phyloP scores from a whole-genome alignment of 306 rosid genomes.

The Sicyos edulis region DNA sequence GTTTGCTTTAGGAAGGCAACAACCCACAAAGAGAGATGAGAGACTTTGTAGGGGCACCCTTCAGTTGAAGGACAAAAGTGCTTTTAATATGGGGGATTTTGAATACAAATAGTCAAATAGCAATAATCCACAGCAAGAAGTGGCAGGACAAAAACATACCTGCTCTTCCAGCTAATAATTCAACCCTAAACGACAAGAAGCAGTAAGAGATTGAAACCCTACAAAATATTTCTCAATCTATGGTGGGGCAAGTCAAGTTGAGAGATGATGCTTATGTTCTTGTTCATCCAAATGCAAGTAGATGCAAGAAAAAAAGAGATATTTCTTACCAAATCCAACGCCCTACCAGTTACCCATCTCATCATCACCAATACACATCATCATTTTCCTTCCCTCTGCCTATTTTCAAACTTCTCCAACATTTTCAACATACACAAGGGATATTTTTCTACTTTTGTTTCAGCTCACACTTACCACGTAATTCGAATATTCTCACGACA shows the following conservation, averaged over 20 bases:
- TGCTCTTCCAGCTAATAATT: constrained; percentile 68
- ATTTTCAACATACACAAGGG: neutral
- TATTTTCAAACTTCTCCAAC: neutral
- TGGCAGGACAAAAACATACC: constrained; percentile 48
- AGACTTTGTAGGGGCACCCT: neutral
- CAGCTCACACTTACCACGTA: too few species aligned
- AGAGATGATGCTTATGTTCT: neutral
- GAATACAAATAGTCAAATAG: constrained; percentile 9
- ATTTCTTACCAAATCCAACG: constrained; percentile 13
- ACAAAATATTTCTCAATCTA: constrained; percentile 21
- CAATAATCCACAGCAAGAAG: constrained; percentile 25
- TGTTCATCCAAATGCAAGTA: constrained; percentile 12
- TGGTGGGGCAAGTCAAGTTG: constrained; percentile 12
- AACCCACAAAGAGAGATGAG: neutral
- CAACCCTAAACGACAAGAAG: constrained; percentile 37
- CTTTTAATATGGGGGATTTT: neutral
- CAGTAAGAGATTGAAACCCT: constrained; percentile 27
- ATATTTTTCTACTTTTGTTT: neutral
- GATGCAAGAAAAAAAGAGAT: constrained; percentile 1
- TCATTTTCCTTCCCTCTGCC: constrained; percentile 2
- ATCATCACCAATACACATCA: neutral
- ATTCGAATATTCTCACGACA: too few species aligned
- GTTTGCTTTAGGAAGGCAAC: constrained; percentile 11
- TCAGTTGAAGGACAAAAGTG: constrained; percentile 10
- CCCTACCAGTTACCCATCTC: neutral